Evolutionary conservation across 192 early-diverging fungal species (phyloP), one percentile per base, ranked within the genome.

Genomic region (Podila horticola): DNA sequence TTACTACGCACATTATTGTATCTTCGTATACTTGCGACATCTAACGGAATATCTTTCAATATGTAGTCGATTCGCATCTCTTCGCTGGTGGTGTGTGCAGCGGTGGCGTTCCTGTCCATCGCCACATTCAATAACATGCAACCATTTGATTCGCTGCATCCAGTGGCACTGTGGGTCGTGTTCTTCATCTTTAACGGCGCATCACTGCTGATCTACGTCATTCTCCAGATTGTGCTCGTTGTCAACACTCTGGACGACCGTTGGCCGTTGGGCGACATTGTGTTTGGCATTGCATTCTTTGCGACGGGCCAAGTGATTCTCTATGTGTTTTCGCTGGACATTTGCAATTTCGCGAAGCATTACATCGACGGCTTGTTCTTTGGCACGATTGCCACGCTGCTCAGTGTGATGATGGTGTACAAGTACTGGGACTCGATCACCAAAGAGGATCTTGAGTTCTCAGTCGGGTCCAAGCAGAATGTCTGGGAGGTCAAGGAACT

Each of bases 341-440:
- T 96, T 33, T 96, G 95, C 84, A 89, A 91, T 57, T 76, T 90
- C 64, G 92, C 91, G 17, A 93, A 93, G 70, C 95, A 96, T 76
- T 96, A 96, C 67, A 86, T 96, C 13, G 95, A 96, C 72, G 95
- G 95, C n/a, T 76, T 96, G 79, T 96, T 96, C 87, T 96, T 96
- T 87, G 92, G 91, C 29, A 89, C 90, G 6, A 93, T 94, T 36
- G 91, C 89, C 65, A 95, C 90, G 3, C 84, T 96, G 33, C 74
- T 96, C 64, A 92, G 90, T 45, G 94, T 96, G 49, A 96, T 96
- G 95, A 95, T 96, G 93, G 94, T 96, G 17, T 96, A 96, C 88
- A 96, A 96, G 84, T 96, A 94, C 84, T 96, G 95, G 95, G 95
- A 96, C 76, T 91, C 89, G 30, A 96, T 96, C 62, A 96, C 95